Conservation (phyloP, 2,329 filamentous ascomycete genomes). For the Aspergillus pseudoterreus region DNA sequence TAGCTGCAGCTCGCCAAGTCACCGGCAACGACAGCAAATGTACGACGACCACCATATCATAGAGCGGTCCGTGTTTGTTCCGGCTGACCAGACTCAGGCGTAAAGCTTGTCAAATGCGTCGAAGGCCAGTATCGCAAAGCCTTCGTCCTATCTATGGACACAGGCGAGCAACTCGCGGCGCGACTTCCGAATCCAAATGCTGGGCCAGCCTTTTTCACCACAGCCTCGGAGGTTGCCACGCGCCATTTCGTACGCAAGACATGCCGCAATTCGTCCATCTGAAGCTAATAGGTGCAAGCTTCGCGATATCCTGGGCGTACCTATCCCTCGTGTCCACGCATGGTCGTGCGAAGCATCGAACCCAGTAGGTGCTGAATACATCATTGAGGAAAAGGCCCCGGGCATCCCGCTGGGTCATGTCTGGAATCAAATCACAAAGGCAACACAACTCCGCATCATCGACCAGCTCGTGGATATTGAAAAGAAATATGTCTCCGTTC, state of each 20-base stretch:
- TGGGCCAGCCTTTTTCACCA: constrained; percentile 16
- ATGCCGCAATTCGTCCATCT: no score
- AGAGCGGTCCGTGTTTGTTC: background rate
- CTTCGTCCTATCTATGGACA: constrained; percentile 20
- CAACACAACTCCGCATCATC: background rate
- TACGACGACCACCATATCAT: background rate
- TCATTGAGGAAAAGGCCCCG: constrained; percentile 37
- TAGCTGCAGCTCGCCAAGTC: constrained; percentile 13
- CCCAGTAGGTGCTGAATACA: constrained; percentile 37
- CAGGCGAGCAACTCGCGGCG: constrained; percentile 5
- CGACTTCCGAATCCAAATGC: constrained; percentile 10
- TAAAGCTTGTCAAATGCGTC: constrained; percentile 19
- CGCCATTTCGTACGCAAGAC: constrained; percentile 18
- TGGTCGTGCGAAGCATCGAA: constrained; percentile 34
- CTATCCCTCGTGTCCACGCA: constrained; percentile 33
- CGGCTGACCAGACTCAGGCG: constrained; percentile 1
- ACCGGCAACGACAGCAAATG: background rate
- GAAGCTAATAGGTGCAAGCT: no score
- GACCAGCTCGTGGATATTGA: no score
- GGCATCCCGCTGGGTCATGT: constrained; percentile 24
- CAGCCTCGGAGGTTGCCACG: constrained; percentile 24
- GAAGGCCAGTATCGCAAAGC: constrained; percentile 26
- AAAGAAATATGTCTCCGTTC: no score
- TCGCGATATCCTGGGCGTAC: constrained; percentile 20
- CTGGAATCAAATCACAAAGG: constrained; percentile 22